phyloP scores from a whole-genome alignment of 2,329 filamentous ascomycete genomes.

The Penicillium concentricum region DNA sequence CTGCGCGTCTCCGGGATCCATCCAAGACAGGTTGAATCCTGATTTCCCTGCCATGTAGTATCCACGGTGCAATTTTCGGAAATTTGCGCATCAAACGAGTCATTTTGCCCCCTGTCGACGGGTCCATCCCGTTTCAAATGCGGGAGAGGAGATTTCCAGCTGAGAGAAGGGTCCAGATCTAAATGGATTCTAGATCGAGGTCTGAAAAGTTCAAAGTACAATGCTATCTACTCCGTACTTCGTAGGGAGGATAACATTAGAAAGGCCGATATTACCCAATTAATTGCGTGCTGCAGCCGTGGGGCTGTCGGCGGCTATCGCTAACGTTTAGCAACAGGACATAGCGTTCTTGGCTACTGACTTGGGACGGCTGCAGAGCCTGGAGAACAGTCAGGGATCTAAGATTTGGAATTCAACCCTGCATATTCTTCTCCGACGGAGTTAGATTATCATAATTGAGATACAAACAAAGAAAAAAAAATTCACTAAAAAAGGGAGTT shows the following conservation, averaged over 20 bases:
- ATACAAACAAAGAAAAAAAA: not conserved
- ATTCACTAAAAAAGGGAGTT: not conserved
- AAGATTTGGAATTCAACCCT: conserved; percentile 1
- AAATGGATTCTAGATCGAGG: not conserved
- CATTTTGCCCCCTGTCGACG: not conserved
- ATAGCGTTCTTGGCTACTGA: conserved; percentile 4
- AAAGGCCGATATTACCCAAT: not conserved
- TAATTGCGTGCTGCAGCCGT: conserved; percentile 3
- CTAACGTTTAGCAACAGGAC: conserved; percentile 7
- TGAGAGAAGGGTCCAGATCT: not conserved
- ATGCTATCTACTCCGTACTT: not conserved
- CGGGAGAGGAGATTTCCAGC: not conserved
- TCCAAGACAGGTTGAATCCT: not conserved
- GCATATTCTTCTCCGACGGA: not conserved
- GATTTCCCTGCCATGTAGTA: not conserved
- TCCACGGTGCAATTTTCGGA: not conserved
- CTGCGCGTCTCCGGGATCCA: conserved; percentile 7
- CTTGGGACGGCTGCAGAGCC: not conserved
- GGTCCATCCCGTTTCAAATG: not conserved
- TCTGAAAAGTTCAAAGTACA: not conserved
- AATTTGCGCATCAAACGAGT: not conserved
- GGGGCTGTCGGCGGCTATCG: conserved; percentile 13
- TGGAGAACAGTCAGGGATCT: not conserved
- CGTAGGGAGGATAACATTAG: not conserved
- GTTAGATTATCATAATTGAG: not conserved